Percentiles rank a stretch among this genome's conserved stretches.
These are phyloP conservation scores for Lycium ferocissimum DNA, from an alignment of 257 asterid species.

Conservation along the genomic window DNA sequence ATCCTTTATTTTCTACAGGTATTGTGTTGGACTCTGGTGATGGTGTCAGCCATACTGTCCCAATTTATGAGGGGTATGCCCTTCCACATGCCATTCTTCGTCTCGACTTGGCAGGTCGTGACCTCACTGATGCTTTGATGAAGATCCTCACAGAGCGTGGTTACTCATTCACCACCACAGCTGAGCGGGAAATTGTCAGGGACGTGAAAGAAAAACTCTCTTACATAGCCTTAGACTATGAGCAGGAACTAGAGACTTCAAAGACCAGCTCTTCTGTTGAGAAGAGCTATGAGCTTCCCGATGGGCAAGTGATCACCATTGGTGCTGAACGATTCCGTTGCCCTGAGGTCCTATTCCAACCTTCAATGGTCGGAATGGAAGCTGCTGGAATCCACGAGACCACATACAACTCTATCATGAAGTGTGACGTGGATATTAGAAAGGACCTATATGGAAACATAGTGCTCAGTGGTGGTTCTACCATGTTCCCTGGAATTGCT, in stretches of 20 bases:
- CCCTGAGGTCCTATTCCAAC: slow-evolving; percentile 61
- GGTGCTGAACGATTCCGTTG: slow-evolving; percentile 56
- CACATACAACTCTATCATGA: slow-evolving; percentile 53
- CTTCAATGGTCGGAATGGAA: slow-evolving; percentile 51
- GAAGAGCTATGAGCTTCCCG: slow-evolving; percentile 53
- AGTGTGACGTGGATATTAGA: slow-evolving; percentile 57
- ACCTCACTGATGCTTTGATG: slow-evolving; percentile 48
- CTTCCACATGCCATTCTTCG: slow-evolving; percentile 55
- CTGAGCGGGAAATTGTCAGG: slow-evolving; percentile 54
- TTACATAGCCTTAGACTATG: slow-evolving; percentile 53
- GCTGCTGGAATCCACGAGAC: slow-evolving; percentile 57
- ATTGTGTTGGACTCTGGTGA: slow-evolving; percentile 58
- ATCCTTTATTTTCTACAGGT: slow-evolving; percentile 36
- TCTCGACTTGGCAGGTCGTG: slow-evolving; percentile 57
- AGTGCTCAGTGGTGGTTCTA: slow-evolving; percentile 55
- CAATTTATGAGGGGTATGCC: slow-evolving; percentile 54
- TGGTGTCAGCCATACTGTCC: slow-evolving; percentile 57
- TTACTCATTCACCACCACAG: slow-evolving; percentile 48
- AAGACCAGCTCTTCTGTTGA: slow-evolving; percentile 51
- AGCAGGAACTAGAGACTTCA: slow-evolving; percentile 49
- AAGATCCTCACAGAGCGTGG: slow-evolving; percentile 57
- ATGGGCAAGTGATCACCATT: slow-evolving; percentile 54
- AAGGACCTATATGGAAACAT: slow-evolving; percentile 53
- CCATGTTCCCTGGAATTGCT: slow-evolving; percentile 54
- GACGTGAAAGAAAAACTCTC: slow-evolving; percentile 51